Percentiles rank a stretch among this genome's conserved stretches.
Conservation (phyloP, 2,329 filamentous ascomycete species). For the Clonostachys sp. region DNA sequence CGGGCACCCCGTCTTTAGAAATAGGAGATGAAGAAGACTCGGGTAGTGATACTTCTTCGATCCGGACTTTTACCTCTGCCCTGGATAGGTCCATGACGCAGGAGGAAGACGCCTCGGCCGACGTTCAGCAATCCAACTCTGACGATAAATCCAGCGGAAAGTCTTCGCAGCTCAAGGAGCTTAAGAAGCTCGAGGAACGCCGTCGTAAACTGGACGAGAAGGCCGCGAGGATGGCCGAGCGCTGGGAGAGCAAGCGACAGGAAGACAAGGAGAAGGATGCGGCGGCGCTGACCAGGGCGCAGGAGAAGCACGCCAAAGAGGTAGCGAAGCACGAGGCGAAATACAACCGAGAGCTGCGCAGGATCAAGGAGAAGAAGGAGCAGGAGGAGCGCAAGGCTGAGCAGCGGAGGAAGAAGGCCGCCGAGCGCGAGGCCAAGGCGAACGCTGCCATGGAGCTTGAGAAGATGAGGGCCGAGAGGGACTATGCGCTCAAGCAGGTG, state of each 20-base stretch:
- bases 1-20: constrained; percentile 11
- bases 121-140: constrained; percentile 20
- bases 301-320: constrained; percentile 60
- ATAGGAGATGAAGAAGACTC: constrained; percentile 15
- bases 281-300: constrained; percentile 47
- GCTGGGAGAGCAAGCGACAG: constrained; percentile 33
- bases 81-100: constrained; percentile 26
- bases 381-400: constrained; percentile 58
- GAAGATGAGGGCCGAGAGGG: constrained; percentile 41
- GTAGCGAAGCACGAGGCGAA: constrained; percentile 63
- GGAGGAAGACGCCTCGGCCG: constrained; percentile 17
- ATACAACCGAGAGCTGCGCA: constrained; percentile 58
- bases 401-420: constrained; percentile 41
- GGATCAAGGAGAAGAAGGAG: constrained; percentile 58
- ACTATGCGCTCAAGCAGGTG: constrained; percentile 46
- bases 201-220: constrained; percentile 60
- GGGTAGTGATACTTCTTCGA: constrained; percentile 38
- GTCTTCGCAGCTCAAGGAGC: constrained; percentile 50
- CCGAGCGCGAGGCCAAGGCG: constrained; percentile 47
- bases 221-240: constrained; percentile 49
- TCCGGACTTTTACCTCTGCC: constrained; percentile 44
- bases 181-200: constrained; percentile 58
- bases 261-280: constrained; percentile 47
- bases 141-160: constrained; percentile 24
- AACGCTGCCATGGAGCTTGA: constrained; percentile 49